Evolutionary conservation across 108 stramenopile genomes (phyloP).

Genomic region (Aurantiochytrium sp.): DNA sequence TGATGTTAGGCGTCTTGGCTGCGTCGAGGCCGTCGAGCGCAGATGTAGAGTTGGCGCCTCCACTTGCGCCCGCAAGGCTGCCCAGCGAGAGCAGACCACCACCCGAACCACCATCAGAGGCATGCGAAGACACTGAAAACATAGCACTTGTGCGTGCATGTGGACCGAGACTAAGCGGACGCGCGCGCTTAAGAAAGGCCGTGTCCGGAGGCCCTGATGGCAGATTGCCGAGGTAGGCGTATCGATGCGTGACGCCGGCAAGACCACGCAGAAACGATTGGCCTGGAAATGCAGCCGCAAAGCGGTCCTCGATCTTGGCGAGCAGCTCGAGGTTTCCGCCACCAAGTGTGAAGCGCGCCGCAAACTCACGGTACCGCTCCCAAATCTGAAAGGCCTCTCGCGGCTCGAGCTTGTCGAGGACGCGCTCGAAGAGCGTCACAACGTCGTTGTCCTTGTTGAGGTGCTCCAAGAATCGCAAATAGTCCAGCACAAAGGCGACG

Average conservation of each 20-base stretch:
- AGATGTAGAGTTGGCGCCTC: neutral
- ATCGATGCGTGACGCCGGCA: neutral
- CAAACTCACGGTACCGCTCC: conserved; percentile 8
- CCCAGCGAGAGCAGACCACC: neutral
- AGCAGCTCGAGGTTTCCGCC: neutral
- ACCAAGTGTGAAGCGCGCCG: neutral
- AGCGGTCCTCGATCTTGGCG: neutral
- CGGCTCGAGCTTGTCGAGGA: neutral
- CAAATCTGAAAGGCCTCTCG: neutral
- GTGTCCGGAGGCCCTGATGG: neutral
- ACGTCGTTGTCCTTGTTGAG: conserved; percentile 2
- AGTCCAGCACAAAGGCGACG: neutral
- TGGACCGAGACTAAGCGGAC: neutral
- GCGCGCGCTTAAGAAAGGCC: neutral
- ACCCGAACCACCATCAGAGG: neutral
- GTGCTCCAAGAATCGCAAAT: neutral
- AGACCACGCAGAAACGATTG: neutral
- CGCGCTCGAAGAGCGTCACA: neutral
- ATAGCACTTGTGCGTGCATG: neutral
- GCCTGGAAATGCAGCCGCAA: neutral
- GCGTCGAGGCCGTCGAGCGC: neutral
- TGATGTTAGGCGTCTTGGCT: neutral
- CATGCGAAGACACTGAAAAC: neutral
- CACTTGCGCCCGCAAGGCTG: neutral
- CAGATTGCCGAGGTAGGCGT: neutral